Evolutionary conservation across 306 rosid genomes (phyloP), one percentile per base, ranked within the genome.

Genomic region (Albizia julibrissin): DNA sequence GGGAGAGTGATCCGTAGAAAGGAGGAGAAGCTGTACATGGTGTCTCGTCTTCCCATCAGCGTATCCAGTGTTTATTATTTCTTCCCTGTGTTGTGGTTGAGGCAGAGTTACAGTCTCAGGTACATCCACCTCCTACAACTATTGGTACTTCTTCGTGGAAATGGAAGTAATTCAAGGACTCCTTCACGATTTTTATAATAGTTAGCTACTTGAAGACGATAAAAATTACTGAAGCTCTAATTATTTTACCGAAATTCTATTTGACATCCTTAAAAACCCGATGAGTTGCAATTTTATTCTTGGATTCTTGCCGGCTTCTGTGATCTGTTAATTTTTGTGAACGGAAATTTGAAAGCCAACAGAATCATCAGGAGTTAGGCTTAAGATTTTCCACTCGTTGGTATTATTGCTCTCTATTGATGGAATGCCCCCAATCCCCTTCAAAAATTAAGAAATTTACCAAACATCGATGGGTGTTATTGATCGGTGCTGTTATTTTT

Each of bases 401-500:
- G 8, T 31, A 70, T 83, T 80, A 73, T 47, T 79, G 13, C 4
- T 78, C 58, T 76, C 37, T 26, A 56, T 75, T 80, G 62, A 94
- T 92, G 97, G 94, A 92, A 82, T 82, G 37, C 16, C 87, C 87
- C 82, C 88, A 91, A 89, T 92, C 93, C 37, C 91, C 90, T 56
- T 91, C 97, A 0, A 94, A 91, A 83, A 81, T 81, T 12, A 94
- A 67, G 66, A 87, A 87, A 76, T 83, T 79, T 37, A n/a, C 74
- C 72, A 86, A 82, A 24, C 78, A 81, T 6, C 83, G 87, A 77
- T 77, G 87, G 80, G 47, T 77, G 15, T 22, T 83, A 12, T 89
- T 33, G 78, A 19, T 72, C n/a, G 75, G 68, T 47, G 39, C 80
- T 72, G 4, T 80, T 12, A 39, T 88, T 78, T 72, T 82, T 22